Base-by-base conservation (phyloP, 2,329 filamentous ascomycete genomes). In the Apiospora saccharicola region DNA sequence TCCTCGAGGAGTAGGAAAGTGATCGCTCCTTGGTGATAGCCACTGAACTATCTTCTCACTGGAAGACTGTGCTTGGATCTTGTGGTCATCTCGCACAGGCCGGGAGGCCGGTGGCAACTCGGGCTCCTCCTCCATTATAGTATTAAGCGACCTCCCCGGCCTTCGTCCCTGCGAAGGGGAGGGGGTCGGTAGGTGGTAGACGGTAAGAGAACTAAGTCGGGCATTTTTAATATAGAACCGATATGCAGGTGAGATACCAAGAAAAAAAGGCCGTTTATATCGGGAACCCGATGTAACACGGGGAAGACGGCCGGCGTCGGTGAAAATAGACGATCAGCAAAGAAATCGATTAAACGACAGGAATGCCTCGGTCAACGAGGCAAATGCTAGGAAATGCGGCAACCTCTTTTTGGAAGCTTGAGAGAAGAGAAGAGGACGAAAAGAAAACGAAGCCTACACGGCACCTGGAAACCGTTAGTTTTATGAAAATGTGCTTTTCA, bases 1-100 rank as follows among this genome's bases (percentile, higher is more conserved):
- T 73, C 91, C 92, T 77, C 90, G 87, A n/a, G 92, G 92, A 12
- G 92, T 93, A 57, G 92, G 92, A 79, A 94, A 94, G 80, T 94
- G 87, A 76, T 89, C 88, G 80, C 86, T 89, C 81, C 86, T 82
- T 61, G 89, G 89, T 61, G 88, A 89, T 61, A 90, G 80, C 89
- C 89, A 90, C 74, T 88, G 86, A 75, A 88, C 84, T 75, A 90
- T 87, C 79, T 86, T 88, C 72, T 89, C 82, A 73, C 85, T 82
- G 53, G 85, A 78, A 67, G 75, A 83, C 72, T 75, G 78, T 75
- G 78, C 77, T 74, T 76, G 75, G 47, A 75, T 71, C 68, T 73
- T 76, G 74, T 71, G 74, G 77, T 78, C 78, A 67, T 73, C 79
- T 71, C 73, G 72, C 61, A 71, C 75, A 73, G 57, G 76, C 77